A percentile compares a stretch with the other conserved stretches of the same genome.
These are phyloP conservation scores for Cercospora sesami DNA, from an alignment of 2,329 filamentous ascomycete species.

Conservation along the genomic window DNA sequence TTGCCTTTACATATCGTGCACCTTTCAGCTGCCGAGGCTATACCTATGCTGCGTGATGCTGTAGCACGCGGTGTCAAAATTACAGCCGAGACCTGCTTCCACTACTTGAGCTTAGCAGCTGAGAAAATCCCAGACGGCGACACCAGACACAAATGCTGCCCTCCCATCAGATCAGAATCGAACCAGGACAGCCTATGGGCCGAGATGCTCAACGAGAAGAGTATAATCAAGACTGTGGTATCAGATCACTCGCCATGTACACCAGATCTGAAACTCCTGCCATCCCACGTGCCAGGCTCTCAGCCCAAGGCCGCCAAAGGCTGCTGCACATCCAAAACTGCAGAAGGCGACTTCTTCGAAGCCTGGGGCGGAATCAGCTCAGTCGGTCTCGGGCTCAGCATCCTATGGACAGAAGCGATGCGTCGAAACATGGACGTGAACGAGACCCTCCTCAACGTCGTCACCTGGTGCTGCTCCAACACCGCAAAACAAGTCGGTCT, in stretches of 20 bases:
- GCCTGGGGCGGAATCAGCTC: constrained; percentile 97
- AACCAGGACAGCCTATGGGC: constrained; percentile 88
- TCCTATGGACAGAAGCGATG: constrained; percentile 77
- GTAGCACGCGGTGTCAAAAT: constrained; percentile 74
- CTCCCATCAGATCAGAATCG: constrained; percentile 75
- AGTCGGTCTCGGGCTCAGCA: constrained; percentile 87
- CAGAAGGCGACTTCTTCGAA: constrained; percentile 86
- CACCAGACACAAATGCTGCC: constrained; percentile 92
- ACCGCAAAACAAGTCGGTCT: constrained; percentile 88
- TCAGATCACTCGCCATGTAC: constrained; percentile 97
- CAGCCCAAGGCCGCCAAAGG: constrained; percentile 34
- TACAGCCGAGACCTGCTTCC: constrained; percentile 93
- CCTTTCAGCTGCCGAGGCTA: constrained; percentile 82
- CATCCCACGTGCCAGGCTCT: constrained; percentile 61
- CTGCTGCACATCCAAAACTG: constrained; percentile 57
- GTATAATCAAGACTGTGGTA: constrained; percentile 87
- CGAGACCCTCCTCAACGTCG: constrained; percentile 71
- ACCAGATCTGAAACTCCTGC: constrained; percentile 86
- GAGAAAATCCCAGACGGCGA: constrained; percentile 82
- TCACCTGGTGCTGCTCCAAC: constrained; percentile 79
- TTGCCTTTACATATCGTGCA: constrained; percentile 93
- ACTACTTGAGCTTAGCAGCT: constrained; percentile 82
- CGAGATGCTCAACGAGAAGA: constrained; percentile 69
- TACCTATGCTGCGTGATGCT: constrained; percentile 75
- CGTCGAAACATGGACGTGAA: constrained; percentile 56